Evolutionary conservation across 1,139 yeast genomes (phyloP), one percentile per base, ranked within the genome.

Genomic region (Scheffersomyces stambukii): DNA sequence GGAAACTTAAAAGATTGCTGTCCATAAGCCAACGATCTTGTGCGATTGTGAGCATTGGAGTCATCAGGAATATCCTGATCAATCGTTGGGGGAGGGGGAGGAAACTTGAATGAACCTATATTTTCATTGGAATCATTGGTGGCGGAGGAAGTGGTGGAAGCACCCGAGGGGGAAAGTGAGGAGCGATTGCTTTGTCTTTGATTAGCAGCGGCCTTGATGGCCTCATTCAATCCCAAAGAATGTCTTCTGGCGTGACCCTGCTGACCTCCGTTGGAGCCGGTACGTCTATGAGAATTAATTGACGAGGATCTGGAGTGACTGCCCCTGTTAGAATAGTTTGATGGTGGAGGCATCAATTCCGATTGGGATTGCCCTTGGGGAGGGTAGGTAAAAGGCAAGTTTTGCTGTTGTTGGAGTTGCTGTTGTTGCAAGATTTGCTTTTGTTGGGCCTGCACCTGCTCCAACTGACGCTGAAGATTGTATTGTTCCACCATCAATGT

Each of bases 151-250:
- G 64, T 42, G n/a, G n/a, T n/a, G n/a, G n/a, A n/a, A n/a, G n/a
- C n/a, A n/a, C n/a, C n/a, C n/a, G n/a, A n/a, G 29, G 71, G 67
- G 27, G 72, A 57, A 30, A 60, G 50, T 2, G 66, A 50, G 18
- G 54, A 46, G 40, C 62, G 50, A 37, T 64, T 66, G 17, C 54
- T 53, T 55, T 86, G 95, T 28, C 88, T 89, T 40, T 66, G 73
- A 46, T 77, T 77, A 6, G 96, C 96, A 10, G 98, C 98, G 4
- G 97, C 97, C 44, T 82, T 81, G 46, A 85, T 89, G n/a, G 98
- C 98, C 56, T 91, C 98, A 35, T 81, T 81, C 35, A 91, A 66
- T 2, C 95, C 97, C 38, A 91, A 63, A 0, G 96, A 88, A 51
- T 91, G 98, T 55, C 98, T 76, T 60, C 98, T 77, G 28, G 71